phyloP scores from a whole-genome alignment of 345 rosid species.

The Rhodamnia argentea region DNA sequence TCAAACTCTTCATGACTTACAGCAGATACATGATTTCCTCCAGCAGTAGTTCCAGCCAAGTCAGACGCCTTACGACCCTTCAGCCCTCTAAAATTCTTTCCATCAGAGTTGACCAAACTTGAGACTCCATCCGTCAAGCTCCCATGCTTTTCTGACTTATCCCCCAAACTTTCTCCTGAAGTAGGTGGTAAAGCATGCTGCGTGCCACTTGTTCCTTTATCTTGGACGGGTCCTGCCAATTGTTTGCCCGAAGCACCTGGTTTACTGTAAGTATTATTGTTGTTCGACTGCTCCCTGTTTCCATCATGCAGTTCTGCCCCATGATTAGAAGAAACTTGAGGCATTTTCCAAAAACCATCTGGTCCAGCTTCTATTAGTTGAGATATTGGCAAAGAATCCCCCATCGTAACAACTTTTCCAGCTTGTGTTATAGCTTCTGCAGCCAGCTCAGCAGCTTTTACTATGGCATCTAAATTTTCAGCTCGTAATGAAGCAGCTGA shows the following conservation, averaged over 20 bases:
- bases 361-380: conserved; percentile 66
- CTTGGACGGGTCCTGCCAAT: conserved; percentile 12
- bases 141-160: conserved; percentile 26
- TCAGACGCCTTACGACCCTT: conserved; percentile 31
- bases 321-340: conserved; percentile 26
- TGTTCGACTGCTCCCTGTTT: conserved; percentile 9
- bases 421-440: conserved; percentile 93
- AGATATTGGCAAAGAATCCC: conserved; percentile 50
- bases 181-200: conserved; percentile 23
- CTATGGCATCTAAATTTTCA: conserved; percentile 84
- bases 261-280: conserved; percentile 6
- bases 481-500: conserved; percentile 87
- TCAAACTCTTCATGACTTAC: conserved; percentile 22
- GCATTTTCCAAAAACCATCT: conserved; percentile 59
- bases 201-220: conserved; percentile 21
- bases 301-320: conserved; percentile 14
- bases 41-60: conserved; percentile 20
- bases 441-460: conserved; percentile 94
- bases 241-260: conserved; percentile 9
- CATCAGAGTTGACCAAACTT: conserved; percentile 22
- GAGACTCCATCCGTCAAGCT: conserved; percentile 26
- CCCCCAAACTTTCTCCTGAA: conserved; percentile 19
- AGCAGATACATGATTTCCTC: conserved; percentile 30
- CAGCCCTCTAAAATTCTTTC: conserved; percentile 33
- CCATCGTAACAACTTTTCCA: conserved; percentile 84